These are phyloP conservation scores for Cyberlindnera meyerae DNA, from an alignment of 805 yeast genomes.

Conservation along the genomic window DNA sequence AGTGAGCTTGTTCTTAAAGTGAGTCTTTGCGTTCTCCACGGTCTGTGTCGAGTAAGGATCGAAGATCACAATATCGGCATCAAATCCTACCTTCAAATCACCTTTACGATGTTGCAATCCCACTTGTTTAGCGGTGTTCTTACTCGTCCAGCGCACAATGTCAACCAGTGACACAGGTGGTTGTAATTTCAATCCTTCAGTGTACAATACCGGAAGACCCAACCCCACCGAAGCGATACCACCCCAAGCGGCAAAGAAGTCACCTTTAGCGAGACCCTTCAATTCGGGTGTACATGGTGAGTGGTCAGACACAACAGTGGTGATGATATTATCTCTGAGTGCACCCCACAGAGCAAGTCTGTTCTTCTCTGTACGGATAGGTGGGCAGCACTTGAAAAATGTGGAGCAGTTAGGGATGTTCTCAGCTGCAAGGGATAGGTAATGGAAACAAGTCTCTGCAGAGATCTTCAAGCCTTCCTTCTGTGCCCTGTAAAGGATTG, in stretches of 20 bases:
- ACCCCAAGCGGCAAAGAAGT: constrained; percentile 93
- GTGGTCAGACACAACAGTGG: constrained; percentile 91
- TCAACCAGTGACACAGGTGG: constrained; percentile 53
- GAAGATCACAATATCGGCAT: constrained; percentile 85
- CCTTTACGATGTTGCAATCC: constrained; percentile 77
- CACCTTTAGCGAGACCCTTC: constrained; percentile 77
- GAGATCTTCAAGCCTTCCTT: constrained; percentile 54
- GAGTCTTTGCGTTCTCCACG: constrained; percentile 51
- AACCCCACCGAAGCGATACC: constrained; percentile 92
- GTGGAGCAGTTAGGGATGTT: constrained; percentile 72
- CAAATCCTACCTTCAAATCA: constrained; percentile 62
- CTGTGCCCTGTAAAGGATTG: constrained; percentile 64
- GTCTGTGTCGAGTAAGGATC: constrained; percentile 53
- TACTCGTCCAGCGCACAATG: constrained; percentile 74
- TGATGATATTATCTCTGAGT: constrained; percentile 55
- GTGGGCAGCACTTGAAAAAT: constrained; percentile 92
- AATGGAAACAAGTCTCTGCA: constrained; percentile 95
- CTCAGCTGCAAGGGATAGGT: constrained; percentile 74
- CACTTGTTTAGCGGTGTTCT: constrained; percentile 80
- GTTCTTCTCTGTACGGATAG: constrained; percentile 75
- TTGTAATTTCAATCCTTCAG: constrained; percentile 57
- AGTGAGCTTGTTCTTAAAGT: constrained; percentile 81
- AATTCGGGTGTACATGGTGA: constrained; percentile 94
- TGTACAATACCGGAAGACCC: constrained; percentile 76
- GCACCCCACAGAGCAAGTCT: constrained; percentile 76